Evolutionary conservation across 2,329 filamentous ascomycete genomes (phyloP), one percentile per base, ranked within the genome.

Genomic region (Fusarium newnesense): DNA sequence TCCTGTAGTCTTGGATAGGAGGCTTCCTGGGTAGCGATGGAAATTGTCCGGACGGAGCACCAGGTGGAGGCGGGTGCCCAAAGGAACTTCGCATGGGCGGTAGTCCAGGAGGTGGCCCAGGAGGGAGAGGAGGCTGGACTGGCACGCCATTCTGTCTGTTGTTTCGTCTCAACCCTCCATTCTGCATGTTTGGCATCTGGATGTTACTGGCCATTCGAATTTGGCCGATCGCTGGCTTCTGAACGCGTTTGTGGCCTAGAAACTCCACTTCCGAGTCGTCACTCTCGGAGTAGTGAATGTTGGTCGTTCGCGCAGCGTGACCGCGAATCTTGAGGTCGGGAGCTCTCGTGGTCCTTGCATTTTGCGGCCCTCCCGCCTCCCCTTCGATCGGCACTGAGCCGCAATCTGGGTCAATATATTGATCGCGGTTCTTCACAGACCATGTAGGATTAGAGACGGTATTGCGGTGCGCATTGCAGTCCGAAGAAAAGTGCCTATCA

Each of bases 401-500:
- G 61, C 84, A 87, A 13, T 81, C 73, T 9, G 83, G 77, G 75
- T 90, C 86, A 32, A 89, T 56, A 73, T 89, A 91, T 40, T 81
- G 81, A 59, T 84, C 79, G 21, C 84, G 81, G 72, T 88, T 89
- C 49, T 80, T 78, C 60, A 83, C 76, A 36, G 87, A 87, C 88
- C 89, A 91, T 1, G 87, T 89, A 53, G 85, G 82, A 67, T 82
- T 84, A 16, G 68, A 56, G 9, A 75, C 59, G 32, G 63, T 52
- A 36, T 69, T 66, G 37, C 72, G 70, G 36, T 73, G 72, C 36
- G 78, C 62, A 10, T 77, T 79, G 77, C 90, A 92, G 62, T 91
- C 89, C 18, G 85, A 83, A 3, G 88, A 87, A 76, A 86, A 91
- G 78, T 92, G 90, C 11, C 84, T 84, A 34, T 81, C 76, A 19